These are phyloP conservation scores for Magnaporthiopsis rhizophila DNA, from an alignment of 2,329 filamentous ascomycete genomes.

Conservation along the genomic window DNA sequence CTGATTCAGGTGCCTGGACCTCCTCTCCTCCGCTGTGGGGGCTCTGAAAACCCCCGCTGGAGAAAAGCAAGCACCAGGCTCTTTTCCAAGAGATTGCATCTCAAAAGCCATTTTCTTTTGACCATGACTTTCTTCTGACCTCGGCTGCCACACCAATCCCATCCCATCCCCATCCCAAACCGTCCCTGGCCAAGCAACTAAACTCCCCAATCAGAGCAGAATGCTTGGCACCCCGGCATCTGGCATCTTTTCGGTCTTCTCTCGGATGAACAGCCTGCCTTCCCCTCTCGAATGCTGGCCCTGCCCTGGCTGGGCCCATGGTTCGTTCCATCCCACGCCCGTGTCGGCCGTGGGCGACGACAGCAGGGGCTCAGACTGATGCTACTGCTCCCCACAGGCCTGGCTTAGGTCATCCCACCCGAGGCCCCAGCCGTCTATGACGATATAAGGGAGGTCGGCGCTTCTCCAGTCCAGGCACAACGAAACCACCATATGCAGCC, in stretches of 20 bases:
- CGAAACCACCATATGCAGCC: not conserved
- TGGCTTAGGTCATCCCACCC: not conserved
- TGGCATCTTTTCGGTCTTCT: not conserved
- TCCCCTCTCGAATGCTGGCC: not conserved
- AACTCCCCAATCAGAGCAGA: not conserved
- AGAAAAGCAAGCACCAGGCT: not conserved
- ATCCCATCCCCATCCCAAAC: not conserved
- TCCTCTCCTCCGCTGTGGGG: no score
- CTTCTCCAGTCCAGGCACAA: not conserved
- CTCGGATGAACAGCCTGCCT: not conserved
- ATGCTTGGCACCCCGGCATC: not conserved
- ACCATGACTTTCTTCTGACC: not conserved
- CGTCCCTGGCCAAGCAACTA: not conserved
- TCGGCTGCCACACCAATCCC: not conserved
- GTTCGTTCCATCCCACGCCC: not conserved
- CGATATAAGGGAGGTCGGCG: not conserved
- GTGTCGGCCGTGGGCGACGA: not conserved
- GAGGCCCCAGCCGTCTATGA: not conserved
- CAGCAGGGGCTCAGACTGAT: no score
- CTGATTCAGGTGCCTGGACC: no score
- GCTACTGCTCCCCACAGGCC: not conserved
- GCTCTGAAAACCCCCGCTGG: no score
- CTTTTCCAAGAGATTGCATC: no score
- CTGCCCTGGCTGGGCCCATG: not conserved
- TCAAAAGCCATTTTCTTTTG: no score